Evolutionary conservation across 2,329 filamentous ascomycete genomes (phyloP).

Genomic region (Aspergillus spinulosporus): DNA sequence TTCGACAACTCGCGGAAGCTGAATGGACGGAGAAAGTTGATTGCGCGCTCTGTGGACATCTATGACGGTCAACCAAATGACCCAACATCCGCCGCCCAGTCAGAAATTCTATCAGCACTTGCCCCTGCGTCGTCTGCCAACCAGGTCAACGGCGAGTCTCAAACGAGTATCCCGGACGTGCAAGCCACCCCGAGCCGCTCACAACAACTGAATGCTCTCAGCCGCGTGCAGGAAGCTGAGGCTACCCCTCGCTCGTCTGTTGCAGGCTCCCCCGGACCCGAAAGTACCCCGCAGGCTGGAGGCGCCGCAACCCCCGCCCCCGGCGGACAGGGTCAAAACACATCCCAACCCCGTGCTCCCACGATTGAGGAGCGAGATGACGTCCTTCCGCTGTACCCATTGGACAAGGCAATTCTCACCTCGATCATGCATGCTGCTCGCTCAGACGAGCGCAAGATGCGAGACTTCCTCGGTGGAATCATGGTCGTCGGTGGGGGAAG

Average conservation of each 20-base stretch:
- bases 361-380: constrained; percentile 68
- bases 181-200: constrained; percentile 51
- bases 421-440: constrained; percentile 84
- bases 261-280: constrained; percentile 82
- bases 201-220: constrained; percentile 69
- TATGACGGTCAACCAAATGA: constrained; percentile 94
- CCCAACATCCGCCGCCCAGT: constrained; percentile 79
- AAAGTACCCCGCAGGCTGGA: constrained; percentile 66
- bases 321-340: constrained; percentile 28
- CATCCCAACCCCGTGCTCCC: constrained; percentile 41
- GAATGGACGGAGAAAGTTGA: constrained; percentile 72
- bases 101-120: constrained; percentile 60
- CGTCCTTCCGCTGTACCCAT: constrained; percentile 76
- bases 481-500: constrained; percentile 87
- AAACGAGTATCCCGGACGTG: constrained; percentile 28
- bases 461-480: constrained; percentile 84
- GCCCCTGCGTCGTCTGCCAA: constrained; percentile 39
- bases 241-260: constrained; percentile 81
- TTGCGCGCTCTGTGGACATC: constrained; percentile 86
- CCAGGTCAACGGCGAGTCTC: constrained; percentile 42
- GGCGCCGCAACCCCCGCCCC: constrained; percentile 44
- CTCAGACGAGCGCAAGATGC: constrained; percentile 87
- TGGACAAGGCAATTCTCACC: constrained; percentile 87
- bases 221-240: constrained; percentile 67
- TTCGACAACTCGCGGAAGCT: constrained; percentile 85